Base-by-base conservation (phyloP, 2,329 filamentous ascomycete genomes). In the Malbranchea zuffiana region DNA sequence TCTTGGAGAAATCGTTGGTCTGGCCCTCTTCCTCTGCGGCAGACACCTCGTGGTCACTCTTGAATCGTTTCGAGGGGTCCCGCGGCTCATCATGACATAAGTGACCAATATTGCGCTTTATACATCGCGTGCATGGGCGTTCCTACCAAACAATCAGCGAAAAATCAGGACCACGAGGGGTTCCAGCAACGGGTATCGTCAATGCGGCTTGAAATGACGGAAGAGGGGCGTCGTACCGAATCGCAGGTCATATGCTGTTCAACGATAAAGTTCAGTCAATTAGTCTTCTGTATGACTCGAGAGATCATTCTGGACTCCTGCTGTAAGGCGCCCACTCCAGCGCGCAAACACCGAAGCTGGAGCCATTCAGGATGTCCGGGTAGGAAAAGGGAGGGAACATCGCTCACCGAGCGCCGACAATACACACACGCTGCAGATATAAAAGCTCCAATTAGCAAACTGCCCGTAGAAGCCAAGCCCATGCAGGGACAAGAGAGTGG, bases 51-150 rank as follows among this genome's bases (percentile, higher is more conserved):
- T 68, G 66, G 49, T 75, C 68, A 56, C 67, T 72, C 65, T 88
- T 94, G 50, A 73, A 65, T 63, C 87, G 88, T 64, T 90, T 93
- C 42, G 80, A 75, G 49, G 78, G 69, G 55, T 98, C 88, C 61
- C 88, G 80, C 49, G 87, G 88, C 64, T 96, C 90, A 63, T 98
- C 90, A 67, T 95, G 90, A 63, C 90, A 98, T 48, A 98, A 73
- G 63, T 98, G 90, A 53, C 88, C 90, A 61, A 98, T 98, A 66
- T 94, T 94, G 56, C 90, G 80, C 67, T 96, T 98, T 65, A 96
- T 84, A 69, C 90, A 98, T 65, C 90, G 77, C 53, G 85, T 88
- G 73, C 90, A 98, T 54, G 90, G 90, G 59, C 90, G 80, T 68
- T 93, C 85, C 85, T 92, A 61, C 35, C 32, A 29, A 33, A 19